phyloP scores from a whole-genome alignment of 1,284 basidiomycete genomes.

The Pyrrhoderma noxium region DNA sequence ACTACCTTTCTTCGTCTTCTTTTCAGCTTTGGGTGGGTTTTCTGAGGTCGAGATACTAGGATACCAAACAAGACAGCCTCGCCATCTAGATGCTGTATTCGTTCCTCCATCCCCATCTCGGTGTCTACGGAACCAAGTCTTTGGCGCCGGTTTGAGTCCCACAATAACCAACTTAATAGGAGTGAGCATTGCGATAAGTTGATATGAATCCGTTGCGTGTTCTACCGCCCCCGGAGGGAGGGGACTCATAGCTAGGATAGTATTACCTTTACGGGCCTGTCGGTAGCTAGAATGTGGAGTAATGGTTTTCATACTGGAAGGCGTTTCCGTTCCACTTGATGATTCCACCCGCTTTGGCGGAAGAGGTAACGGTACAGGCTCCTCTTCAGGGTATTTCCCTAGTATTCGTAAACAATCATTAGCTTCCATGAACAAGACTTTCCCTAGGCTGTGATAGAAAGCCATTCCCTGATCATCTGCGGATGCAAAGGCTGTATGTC shows the following conservation, averaged over 20 bases:
- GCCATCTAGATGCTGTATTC: constrained; percentile 35
- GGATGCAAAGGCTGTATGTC: constrained; percentile 91
- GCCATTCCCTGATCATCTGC: constrained; percentile 89
- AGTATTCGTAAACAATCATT: constrained; percentile 92
- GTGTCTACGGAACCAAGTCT: constrained; percentile 86
- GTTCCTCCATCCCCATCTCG: constrained; percentile 46
- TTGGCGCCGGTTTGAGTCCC: constrained; percentile 84
- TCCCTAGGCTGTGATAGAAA: constrained; percentile 94
- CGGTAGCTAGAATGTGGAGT: constrained; percentile 22
- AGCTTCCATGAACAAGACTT: constrained; percentile 92
- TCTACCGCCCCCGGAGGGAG: constrained; percentile 74
- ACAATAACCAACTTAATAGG: constrained; percentile 89
- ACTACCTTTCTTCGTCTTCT: constrained; percentile 23
- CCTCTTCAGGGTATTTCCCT: constrained; percentile 78
- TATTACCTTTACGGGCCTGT: constrained; percentile 40
- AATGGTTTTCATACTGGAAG: constrained; percentile 16
- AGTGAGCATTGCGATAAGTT: constrained; percentile 83
- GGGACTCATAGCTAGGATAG: constrained; percentile 73
- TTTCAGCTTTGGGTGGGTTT: constrained; percentile 18
- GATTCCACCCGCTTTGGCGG: neutral
- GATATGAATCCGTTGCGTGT: constrained; percentile 80
- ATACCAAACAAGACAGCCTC: constrained; percentile 73
- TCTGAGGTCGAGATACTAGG: constrained; percentile 41
- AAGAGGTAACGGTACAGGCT: constrained; percentile 20
- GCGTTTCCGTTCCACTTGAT: constrained; percentile 25